Evolutionary conservation across 2,329 filamentous ascomycete genomes (phyloP), one percentile per base, ranked within the genome.

Genomic region (Rhinocladiella mackenziei): DNA sequence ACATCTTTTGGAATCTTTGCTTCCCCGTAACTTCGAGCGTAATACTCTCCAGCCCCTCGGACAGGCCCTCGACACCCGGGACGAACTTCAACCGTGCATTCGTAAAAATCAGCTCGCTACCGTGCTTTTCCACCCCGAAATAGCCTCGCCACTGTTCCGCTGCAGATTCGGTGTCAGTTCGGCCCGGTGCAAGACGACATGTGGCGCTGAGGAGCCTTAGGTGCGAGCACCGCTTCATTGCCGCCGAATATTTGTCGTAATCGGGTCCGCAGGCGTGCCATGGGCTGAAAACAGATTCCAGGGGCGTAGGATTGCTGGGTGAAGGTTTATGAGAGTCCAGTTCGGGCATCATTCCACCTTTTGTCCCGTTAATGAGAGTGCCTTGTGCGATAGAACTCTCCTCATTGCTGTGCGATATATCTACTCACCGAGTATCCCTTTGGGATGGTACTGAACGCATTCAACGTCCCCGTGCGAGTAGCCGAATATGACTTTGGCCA

Each of bases 361-460:
- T 13, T 6, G 19, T 10, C 11, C 31, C 13, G 10, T 17, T 17
- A 29, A 31, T 17, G 18, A 46, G 26, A 3, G 18, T n/a, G n/a
- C n/a, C n/a, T n/a, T n/a, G n/a, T n/a, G n/a, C n/a, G n/a, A n/a
- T n/a, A n/a, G n/a, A n/a, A n/a, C n/a, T n/a, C n/a, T n/a, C n/a
- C n/a, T n/a, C n/a, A n/a, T n/a, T n/a, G n/a, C n/a, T n/a, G n/a
- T n/a, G n/a, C n/a, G n/a, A n/a, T n/a, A 19, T 11, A 37, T 19
- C n/a, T 18, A 47, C 51, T 39, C n/a, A 51, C 52, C 67, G 47
- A 62, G 62, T 33, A 68, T 62, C 2, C 63, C 65, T 43, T 67
- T 71, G 2, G 69, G 68, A 51, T 72, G 69, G 43, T 71, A 72
- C 48, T 72, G 69, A 25, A 67, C 60, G 42, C 62, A 66, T 6